These are phyloP conservation scores for Pseudogymnoascus sp. DNA, from an alignment of 2,329 filamentous ascomycete species.

Conservation along the genomic window DNA sequence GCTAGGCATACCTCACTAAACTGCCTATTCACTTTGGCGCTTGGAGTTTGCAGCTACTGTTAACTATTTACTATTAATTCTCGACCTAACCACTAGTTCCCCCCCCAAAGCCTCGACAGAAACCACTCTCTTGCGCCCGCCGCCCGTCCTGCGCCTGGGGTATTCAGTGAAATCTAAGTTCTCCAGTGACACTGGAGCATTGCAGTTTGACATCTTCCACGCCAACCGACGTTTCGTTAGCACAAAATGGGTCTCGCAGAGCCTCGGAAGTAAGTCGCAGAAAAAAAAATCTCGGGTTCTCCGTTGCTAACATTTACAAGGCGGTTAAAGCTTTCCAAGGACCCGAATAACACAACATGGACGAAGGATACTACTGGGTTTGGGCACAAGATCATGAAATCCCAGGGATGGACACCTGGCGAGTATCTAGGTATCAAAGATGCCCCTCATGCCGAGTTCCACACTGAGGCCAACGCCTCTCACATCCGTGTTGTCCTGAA, in stretches of 20 bases:
- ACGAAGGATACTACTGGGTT: constrained; percentile 73
- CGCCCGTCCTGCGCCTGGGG: constrained; percentile 14
- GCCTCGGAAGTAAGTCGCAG: constrained; percentile 52
- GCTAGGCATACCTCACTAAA: not conserved
- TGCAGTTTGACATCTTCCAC: constrained; percentile 16
- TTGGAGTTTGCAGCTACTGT: not conserved
- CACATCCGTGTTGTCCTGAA: constrained; percentile 82
- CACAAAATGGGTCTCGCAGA: constrained; percentile 60
- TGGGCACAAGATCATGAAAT: constrained; percentile 80
- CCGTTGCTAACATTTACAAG: constrained; percentile 16
- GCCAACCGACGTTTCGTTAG: not conserved
- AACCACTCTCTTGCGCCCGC: not conserved
- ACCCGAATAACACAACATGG: constrained; percentile 97
- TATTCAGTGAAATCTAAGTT: constrained; percentile 12
- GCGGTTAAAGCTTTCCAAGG: constrained; percentile 65
- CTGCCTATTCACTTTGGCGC: not conserved
- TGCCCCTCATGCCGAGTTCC: constrained; percentile 66
- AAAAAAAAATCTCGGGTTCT: constrained; percentile 25
- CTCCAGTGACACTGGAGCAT: constrained; percentile 19
- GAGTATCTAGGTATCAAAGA: constrained; percentile 72
- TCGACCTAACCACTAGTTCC: not conserved
- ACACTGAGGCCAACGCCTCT: constrained; percentile 73
- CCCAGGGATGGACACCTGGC: constrained; percentile 88
- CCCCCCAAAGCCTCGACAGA: not conserved
- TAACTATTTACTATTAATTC: not conserved